phyloP scores from a whole-genome alignment of 306 rosid genomes.

The Cyclanthera cordifolia region DNA sequence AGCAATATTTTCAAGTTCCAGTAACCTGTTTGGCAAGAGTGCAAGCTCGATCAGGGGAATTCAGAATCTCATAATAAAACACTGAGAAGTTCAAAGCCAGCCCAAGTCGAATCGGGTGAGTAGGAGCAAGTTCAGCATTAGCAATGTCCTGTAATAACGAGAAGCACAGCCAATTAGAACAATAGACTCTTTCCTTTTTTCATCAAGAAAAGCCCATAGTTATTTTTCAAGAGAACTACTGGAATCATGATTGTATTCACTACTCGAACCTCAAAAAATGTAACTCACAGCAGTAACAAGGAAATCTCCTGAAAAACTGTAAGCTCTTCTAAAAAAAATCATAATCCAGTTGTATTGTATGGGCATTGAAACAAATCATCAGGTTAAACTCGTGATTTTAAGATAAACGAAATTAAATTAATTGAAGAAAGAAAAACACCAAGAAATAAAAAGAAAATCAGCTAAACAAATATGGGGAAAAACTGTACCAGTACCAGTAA shows the following conservation, averaged over 20 bases:
- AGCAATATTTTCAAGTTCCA: not conserved
- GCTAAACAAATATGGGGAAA: not conserved
- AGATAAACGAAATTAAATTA: not conserved
- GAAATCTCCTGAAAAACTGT: not conserved
- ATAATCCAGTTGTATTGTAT: not conserved
- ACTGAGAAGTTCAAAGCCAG: constrained; percentile 95
- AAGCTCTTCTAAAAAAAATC: not conserved
- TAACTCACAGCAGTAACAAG: not conserved
- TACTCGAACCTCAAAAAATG: not conserved
- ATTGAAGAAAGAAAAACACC: no score
- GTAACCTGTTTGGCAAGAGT: constrained; percentile 93
- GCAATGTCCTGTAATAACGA: constrained; percentile 66
- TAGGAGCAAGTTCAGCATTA: constrained; percentile 75
- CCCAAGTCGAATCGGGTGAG: constrained; percentile 96
- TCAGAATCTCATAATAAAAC: constrained; percentile 88
- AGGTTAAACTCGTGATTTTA: not conserved
- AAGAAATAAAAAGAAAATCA: not conserved
- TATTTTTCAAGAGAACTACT: not conserved
- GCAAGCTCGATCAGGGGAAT: constrained; percentile 99
- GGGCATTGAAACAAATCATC: not conserved
- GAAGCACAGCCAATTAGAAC: not conserved
- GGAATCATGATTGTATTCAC: not conserved
- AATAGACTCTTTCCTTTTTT: not conserved
- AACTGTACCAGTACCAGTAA: not conserved
- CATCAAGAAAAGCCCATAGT: not conserved